Conservation (phyloP, 257 asterid species). For the Nicotiana undulata region DNA sequence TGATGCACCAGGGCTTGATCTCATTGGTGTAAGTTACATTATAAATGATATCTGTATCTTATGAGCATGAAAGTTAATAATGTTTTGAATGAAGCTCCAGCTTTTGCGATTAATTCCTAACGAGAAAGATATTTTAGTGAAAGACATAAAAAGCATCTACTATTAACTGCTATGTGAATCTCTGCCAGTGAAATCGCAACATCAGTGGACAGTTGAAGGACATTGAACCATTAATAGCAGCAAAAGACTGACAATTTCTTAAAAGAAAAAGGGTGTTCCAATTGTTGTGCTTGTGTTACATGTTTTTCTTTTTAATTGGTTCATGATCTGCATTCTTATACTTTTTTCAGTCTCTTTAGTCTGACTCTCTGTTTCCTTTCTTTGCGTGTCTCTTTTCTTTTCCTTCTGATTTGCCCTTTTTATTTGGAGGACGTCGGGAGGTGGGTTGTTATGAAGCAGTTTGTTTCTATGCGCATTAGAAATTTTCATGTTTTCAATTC, state of each 20-base stretch:
- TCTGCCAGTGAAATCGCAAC: neutral
- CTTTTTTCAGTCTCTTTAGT: neutral
- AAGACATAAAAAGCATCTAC: neutral
- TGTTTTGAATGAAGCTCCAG: neutral
- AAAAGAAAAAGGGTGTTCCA: neutral
- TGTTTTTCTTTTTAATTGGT: neutral
- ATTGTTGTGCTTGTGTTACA: neutral
- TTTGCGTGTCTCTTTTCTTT: neutral
- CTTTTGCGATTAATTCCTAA: neutral
- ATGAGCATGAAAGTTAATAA: neutral
- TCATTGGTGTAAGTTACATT: conserved; percentile 57
- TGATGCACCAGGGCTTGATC: conserved; percentile 73
- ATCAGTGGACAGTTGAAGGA: neutral
- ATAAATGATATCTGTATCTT: neutral
- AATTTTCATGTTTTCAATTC: neutral
- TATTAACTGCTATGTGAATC: neutral
- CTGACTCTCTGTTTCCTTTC: neutral
- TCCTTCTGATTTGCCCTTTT: neutral
- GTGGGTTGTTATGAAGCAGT: neutral
- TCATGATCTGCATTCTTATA: neutral
- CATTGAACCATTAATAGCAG: neutral
- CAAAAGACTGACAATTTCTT: neutral
- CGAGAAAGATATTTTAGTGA: neutral
- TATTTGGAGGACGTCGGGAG: neutral
- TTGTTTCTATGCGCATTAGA: neutral